Conservation (phyloP, 2,329 filamentous ascomycete species). For the Pezicula radicicola region DNA sequence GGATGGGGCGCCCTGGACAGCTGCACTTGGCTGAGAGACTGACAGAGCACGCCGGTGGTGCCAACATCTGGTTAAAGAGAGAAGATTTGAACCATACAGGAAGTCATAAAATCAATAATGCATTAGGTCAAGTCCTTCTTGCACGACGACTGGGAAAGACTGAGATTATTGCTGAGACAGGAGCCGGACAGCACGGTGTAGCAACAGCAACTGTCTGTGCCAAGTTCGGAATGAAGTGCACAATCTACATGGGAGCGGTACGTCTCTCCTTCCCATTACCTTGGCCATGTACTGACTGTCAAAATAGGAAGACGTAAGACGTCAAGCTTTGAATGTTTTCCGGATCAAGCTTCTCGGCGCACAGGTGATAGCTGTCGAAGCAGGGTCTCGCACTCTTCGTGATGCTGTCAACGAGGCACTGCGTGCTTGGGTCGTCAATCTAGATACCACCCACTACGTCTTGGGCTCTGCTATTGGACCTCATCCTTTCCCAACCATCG, state of each 20-base stretch:
- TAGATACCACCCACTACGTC: constrained; percentile 96
- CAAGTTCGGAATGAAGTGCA: constrained; percentile 97
- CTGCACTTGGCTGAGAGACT: constrained; percentile 85
- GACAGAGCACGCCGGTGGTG: constrained; percentile 84
- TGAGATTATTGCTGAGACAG: constrained; percentile 96
- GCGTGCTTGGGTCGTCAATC: constrained; percentile 87
- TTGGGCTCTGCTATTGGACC: constrained; percentile 97
- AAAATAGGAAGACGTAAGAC: constrained; percentile 76
- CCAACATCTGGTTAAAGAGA: constrained; percentile 96
- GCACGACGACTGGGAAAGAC: constrained; percentile 88
- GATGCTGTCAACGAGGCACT: constrained; percentile 95
- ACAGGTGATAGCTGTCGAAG: constrained; percentile 87
- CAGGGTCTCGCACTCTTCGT: constrained; percentile 77
- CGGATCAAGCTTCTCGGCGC: constrained; percentile 95
- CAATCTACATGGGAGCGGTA: constrained; percentile 90
- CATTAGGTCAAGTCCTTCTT: constrained; percentile 86
- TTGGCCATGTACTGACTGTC: constrained; percentile 6
- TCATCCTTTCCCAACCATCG: constrained; percentile 96
- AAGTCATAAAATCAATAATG: constrained; percentile 99
- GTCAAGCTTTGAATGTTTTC: constrained; percentile 97
- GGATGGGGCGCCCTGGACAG: constrained; percentile 93
- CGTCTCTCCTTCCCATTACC: constrained; percentile 7
- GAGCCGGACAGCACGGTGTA: constrained; percentile 95
- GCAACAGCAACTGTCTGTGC: constrained; percentile 96
- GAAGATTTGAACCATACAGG: constrained; percentile 98